Base-by-base conservation (phyloP, 2,329 filamentous ascomycete species). In the Aspergillus fumigatiaffinis region DNA sequence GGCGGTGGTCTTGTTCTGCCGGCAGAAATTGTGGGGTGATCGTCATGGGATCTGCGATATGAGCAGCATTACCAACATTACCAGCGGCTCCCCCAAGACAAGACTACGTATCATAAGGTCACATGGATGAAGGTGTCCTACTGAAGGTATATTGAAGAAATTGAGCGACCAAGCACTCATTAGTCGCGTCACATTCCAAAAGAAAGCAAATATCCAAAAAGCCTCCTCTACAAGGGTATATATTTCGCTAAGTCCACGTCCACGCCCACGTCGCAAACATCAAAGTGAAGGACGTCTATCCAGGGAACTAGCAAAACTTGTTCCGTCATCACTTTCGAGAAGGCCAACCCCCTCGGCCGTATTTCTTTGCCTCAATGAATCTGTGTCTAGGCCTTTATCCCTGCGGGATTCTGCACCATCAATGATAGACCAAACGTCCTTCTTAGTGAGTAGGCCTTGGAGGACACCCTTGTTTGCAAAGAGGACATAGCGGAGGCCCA, bases 361-460 rank as follows among this genome's bases (percentile, higher is more conserved):
- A 49, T 68, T 58, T 14, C 53, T 60, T 35, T 70, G 65, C 32
- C 64, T 58, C 47, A 70, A 70, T 4, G 65, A 56, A 47, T 62
- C 63, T 6, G 67, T 65, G 47, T 64, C 68, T 21, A 73, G 60
- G n/a, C 63, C 66, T 44, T 73, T 68, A 54, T 66, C 65, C 41
- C 67, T 64, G 28, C 63, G 63, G 52, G 87, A 84, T 62, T 88
- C 87, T 9, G 85, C 86, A 46, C 88, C 90, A 70, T 96, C 91
- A 49, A 97, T 80, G 42, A 97, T 87, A 73, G 91, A 92, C 90
- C 92, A 97, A 35, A 96, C 87, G 75, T 99, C 94, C 79, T 99
- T 99, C 80, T 97, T 97, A 21, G 94, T 99, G 64, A 97, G 78
- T 50, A 99, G 74, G 0, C 94, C 94, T 72, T 91, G 87, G 42